Evolutionary conservation across 805 yeast species (phyloP).

Genomic region (Ogataea zsoltii): DNA sequence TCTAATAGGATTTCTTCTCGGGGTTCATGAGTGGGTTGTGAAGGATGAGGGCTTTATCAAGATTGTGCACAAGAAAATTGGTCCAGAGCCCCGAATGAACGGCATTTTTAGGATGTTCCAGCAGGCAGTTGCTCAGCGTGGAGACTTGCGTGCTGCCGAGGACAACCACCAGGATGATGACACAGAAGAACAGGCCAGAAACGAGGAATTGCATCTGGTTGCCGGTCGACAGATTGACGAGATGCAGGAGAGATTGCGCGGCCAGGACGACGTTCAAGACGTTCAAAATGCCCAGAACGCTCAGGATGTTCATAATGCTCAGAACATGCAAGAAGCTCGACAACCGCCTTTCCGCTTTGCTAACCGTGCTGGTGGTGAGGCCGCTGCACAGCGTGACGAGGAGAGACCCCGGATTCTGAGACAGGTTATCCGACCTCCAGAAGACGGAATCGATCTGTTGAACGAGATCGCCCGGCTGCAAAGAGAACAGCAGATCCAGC

Average conservation of each 20-base stretch:
- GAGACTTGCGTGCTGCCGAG: constrained; percentile 9
- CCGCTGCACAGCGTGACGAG: too few relatives aligned
- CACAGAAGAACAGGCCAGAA: constrained; percentile 6
- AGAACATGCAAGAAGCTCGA: too few relatives aligned
- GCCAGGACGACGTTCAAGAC: background rate
- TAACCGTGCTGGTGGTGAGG: too few relatives aligned
- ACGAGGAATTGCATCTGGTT: constrained; percentile 2
- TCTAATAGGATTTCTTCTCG: constrained; percentile 20
- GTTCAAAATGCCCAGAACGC: too few relatives aligned
- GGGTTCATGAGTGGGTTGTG: constrained; percentile 64
- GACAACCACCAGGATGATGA: constrained; percentile 14
- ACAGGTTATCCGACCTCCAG: too few relatives aligned
- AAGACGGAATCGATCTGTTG: constrained; percentile 8
- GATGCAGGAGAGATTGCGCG: background rate
- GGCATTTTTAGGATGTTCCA: constrained; percentile 25
- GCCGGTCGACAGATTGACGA: constrained; percentile 2
- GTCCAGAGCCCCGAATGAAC: constrained; percentile 49
- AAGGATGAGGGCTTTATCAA: constrained; percentile 68
- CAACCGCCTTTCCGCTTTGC: too few relatives aligned
- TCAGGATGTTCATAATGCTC: too few relatives aligned
- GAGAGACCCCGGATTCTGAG: too few relatives aligned
- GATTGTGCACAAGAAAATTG: constrained; percentile 58
- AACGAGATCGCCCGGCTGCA: constrained; percentile 13
- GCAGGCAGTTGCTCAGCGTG: constrained; percentile 23
- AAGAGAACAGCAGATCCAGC: constrained; percentile 12